A percentile compares a stretch with the other conserved stretches of the same genome.
Conservation (phyloP, 169 alveolate species). For the Theileria parva region DNA sequence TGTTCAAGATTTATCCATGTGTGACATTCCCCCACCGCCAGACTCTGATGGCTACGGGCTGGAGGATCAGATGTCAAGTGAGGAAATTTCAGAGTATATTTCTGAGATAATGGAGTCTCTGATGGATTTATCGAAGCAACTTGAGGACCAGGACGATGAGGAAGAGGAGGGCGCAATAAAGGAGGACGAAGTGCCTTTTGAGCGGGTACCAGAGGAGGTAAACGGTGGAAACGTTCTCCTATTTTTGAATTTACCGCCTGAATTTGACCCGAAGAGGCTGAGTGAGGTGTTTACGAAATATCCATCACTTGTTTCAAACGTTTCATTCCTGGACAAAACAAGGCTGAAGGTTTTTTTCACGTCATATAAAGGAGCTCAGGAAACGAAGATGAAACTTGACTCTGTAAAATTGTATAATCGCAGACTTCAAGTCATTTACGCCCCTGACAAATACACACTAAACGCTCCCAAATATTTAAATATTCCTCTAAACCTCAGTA, state of each 20-base stretch:
- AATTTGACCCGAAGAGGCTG: constrained; percentile 33
- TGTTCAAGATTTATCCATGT: not conserved
- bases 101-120: not conserved
- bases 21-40: not conserved
- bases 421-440: constrained; percentile 45
- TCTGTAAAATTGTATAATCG: constrained; percentile 42
- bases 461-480: not conserved
- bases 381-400: constrained; percentile 51
- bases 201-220: constrained; percentile 24
- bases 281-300: not conserved
- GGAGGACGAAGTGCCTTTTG: constrained; percentile 69
- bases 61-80: not conserved
- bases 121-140: constrained; percentile 17
- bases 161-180: constrained; percentile 65
- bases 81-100: not conserved
- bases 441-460: constrained; percentile 13
- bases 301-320: constrained; percentile 18
- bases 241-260: constrained; percentile 65
- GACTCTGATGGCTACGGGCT: too few species aligned
- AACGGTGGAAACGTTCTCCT: constrained; percentile 20
- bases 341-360: constrained; percentile 48
- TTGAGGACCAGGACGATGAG: constrained; percentile 8
- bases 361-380: constrained; percentile 32
- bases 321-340: constrained; percentile 4
- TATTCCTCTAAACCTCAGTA: too few species aligned